phyloP scores from a whole-genome alignment of 805 yeast species.

The Kockiozyma suomiensis region DNA sequence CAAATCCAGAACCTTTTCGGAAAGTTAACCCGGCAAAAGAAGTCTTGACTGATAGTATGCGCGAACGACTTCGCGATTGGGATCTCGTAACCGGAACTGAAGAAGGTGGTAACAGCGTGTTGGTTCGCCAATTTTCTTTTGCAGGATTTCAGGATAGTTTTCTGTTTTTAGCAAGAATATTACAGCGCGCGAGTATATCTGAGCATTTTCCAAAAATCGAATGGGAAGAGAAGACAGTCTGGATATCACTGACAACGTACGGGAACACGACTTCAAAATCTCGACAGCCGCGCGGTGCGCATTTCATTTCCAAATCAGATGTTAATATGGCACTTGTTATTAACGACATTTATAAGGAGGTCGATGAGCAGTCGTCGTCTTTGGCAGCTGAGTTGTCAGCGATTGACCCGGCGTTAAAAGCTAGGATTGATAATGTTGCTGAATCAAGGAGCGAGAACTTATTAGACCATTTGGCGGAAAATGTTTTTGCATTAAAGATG shows the following conservation, averaged over 20 bases:
- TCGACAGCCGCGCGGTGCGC: slow-evolving; percentile 2
- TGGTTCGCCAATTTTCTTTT: slow-evolving; percentile 10
- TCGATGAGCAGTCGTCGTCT: neutral
- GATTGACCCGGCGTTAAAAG: neutral
- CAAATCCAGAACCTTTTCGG: slow-evolving; percentile 2
- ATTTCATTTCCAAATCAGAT: slow-evolving; percentile 16
- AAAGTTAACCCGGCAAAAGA: neutral
- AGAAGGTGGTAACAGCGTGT: slow-evolving; percentile 1
- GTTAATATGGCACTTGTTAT: slow-evolving; percentile 12
- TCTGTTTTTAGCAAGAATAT: slow-evolving; percentile 13
- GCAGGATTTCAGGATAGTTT: slow-evolving; percentile 17
- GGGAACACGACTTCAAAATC: neutral
- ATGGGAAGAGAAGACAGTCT: slow-evolving; percentile 11
- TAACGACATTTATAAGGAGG: neutral
- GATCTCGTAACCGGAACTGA: neutral
- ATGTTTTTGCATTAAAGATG: slow-evolving; percentile 7
- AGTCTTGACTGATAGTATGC: slow-evolving; percentile 15
- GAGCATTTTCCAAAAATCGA: slow-evolving; percentile 18
- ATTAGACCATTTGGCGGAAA: slow-evolving; percentile 6
- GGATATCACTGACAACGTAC: slow-evolving; percentile 13
- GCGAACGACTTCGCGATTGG: slow-evolving; percentile 10
- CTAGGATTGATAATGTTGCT: slow-evolving; percentile 4
- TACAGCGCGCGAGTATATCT: slow-evolving; percentile 8
- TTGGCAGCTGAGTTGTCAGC: neutral
- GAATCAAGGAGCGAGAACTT: slow-evolving; percentile 9